phyloP scores from a whole-genome alignment of 768 basidiomycete species.

The Exsudoporus frostii region DNA sequence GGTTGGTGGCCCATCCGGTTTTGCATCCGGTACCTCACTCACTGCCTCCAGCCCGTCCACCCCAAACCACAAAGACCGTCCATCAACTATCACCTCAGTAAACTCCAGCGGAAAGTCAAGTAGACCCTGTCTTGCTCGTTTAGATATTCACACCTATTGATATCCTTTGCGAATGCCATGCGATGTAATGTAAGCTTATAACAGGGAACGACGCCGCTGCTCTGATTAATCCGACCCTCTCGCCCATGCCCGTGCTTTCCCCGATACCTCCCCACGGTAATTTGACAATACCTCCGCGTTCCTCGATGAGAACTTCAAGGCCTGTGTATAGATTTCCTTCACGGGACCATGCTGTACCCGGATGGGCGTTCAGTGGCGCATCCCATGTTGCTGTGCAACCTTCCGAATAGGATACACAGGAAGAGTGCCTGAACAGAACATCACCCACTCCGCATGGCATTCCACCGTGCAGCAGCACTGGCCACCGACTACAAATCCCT shows the following conservation, averaged over 20 bases:
- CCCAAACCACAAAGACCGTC: slow-evolving; percentile 68
- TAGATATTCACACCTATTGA: slow-evolving; percentile 18
- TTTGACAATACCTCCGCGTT: neutral
- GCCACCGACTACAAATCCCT: slow-evolving; percentile 24
- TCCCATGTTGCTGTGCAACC: slow-evolving; percentile 15
- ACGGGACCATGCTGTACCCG: slow-evolving; percentile 18
- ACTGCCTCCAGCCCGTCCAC: slow-evolving; percentile 52
- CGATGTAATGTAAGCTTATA: slow-evolving; percentile 17
- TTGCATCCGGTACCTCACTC: neutral
- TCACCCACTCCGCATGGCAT: slow-evolving; percentile 12
- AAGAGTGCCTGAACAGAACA: slow-evolving; percentile 10
- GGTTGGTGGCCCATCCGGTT: slow-evolving; percentile 44
- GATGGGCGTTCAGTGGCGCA: slow-evolving; percentile 18
- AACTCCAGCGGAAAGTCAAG: slow-evolving; percentile 72
- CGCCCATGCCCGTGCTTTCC: neutral
- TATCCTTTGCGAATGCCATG: slow-evolving; percentile 13
- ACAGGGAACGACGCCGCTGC: slow-evolving; percentile 3
- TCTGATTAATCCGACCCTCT: neutral
- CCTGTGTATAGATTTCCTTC: slow-evolving; percentile 1
- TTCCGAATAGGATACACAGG: slow-evolving; percentile 3
- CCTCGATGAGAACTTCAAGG: neutral
- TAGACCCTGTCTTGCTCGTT: slow-evolving; percentile 35
- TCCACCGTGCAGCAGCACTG: slow-evolving; percentile 8
- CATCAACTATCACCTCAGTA: slow-evolving; percentile 88
- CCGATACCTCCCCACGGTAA: neutral